Percentiles rank a stretch among this genome's conserved stretches.
Conservation (phyloP, 202 grass and related monocot genomes). For the Dendrocalamus latiflorus region DNA sequence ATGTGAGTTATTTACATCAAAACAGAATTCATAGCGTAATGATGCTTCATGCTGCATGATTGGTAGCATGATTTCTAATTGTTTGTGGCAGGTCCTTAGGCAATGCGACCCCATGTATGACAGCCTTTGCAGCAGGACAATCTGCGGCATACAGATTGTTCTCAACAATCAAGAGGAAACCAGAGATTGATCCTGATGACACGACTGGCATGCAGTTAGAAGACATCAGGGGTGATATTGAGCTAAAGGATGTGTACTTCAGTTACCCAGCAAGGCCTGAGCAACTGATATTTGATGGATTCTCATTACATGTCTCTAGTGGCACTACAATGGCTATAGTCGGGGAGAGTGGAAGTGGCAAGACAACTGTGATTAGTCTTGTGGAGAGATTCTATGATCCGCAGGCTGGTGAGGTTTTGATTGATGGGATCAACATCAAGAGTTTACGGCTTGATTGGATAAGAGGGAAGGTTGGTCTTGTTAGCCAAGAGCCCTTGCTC, state of each 20-base stretch:
- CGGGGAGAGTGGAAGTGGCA: conserved; percentile 83
- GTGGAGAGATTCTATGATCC: conserved; percentile 89
- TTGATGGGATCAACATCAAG: conserved; percentile 77
- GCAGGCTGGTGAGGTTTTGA: conserved; percentile 66
- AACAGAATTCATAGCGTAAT: not conserved
- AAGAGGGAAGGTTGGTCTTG: conserved; percentile 71
- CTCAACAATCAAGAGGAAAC: conserved; percentile 68
- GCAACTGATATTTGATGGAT: conserved; percentile 69
- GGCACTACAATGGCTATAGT: conserved; percentile 90
- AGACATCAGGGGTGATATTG: conserved; percentile 67
- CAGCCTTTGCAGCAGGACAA: conserved; percentile 74
- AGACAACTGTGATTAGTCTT: conserved; percentile 83
- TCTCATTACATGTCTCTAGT: conserved; percentile 57
- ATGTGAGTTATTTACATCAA: conserved; percentile 51
- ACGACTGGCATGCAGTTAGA: conserved; percentile 43
- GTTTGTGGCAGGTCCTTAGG: conserved; percentile 61
- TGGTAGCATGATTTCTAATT: conserved; percentile 8
- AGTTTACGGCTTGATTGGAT: conserved; percentile 61
- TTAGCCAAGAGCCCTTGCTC: conserved; percentile 87
- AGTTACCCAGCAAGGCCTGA: conserved; percentile 78
- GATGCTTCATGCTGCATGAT: not conserved
- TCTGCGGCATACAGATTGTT: conserved; percentile 79
- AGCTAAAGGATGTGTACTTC: conserved; percentile 74
- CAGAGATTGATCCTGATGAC: conserved; percentile 64
- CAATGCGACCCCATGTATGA: conserved; percentile 62